These are phyloP conservation scores for Saturnispora besseyi DNA, from an alignment of 805 yeast genomes.

Conservation along the genomic window DNA sequence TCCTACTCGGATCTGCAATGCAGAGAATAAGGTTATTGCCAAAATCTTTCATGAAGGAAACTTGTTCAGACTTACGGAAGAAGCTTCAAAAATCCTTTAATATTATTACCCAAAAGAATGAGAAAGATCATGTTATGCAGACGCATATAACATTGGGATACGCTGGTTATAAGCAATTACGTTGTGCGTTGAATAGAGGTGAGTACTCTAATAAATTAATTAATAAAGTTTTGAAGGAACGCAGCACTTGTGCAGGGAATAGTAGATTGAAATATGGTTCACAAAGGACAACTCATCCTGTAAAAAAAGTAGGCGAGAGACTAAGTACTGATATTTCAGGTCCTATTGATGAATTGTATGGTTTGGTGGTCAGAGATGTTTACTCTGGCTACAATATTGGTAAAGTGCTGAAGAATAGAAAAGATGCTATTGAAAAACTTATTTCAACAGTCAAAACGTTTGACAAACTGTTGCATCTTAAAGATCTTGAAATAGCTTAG, in stretches of 20 bases:
- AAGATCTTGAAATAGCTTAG: neutral
- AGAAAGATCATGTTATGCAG: neutral
- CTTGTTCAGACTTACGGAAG: neutral
- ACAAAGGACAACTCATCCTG: neutral
- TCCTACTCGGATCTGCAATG: too few relatives aligned
- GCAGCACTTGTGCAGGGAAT: neutral
- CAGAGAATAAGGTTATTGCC: neutral
- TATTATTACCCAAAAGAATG: neutral
- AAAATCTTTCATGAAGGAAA: neutral
- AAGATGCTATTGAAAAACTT: neutral
- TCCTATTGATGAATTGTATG: neutral
- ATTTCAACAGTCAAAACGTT: neutral
- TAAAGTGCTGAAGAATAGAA: neutral
- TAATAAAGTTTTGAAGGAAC: neutral
- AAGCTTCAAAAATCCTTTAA: neutral
- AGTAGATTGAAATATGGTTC: neutral
- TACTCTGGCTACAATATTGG: neutral
- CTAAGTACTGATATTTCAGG: neutral
- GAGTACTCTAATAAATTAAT: slow-evolving; percentile 2
- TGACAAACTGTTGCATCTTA: neutral
- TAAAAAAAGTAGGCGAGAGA: neutral
- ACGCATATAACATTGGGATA: neutral
- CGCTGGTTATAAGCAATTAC: neutral
- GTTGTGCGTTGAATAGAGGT: neutral
- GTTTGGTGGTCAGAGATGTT: neutral